Conservation (phyloP, 352 stramenopile species). For the Peronospora farinosa region DNA sequence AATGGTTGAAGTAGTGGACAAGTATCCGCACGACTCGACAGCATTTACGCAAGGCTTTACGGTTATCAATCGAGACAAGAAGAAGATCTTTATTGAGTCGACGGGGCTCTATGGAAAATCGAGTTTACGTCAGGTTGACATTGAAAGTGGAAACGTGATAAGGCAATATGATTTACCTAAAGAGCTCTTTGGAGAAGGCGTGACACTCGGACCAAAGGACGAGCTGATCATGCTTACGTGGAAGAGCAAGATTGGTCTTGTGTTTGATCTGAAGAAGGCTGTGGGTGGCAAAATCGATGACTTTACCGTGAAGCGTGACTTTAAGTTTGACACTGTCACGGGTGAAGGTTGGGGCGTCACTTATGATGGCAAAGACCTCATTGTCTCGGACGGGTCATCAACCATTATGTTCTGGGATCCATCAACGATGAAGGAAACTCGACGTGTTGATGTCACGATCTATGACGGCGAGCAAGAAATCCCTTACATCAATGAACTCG, state of each 20-base stretch:
- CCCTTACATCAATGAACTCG: slow-evolving; percentile 90
- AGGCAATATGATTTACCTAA: slow-evolving; percentile 45
- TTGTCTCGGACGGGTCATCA: slow-evolving; percentile 87
- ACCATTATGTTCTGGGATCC: slow-evolving; percentile 90
- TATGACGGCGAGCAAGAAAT: slow-evolving; percentile 36
- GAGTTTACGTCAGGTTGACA: slow-evolving; percentile 81
- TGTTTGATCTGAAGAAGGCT: slow-evolving; percentile 60
- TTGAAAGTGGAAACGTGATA: slow-evolving; percentile 75
- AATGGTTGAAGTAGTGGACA: slow-evolving; percentile 52
- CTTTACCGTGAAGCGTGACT: slow-evolving; percentile 49
- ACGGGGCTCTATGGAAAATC: slow-evolving; percentile 87
- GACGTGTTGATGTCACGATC: slow-evolving; percentile 62
- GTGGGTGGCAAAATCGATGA: slow-evolving; percentile 18
- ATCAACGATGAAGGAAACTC: slow-evolving; percentile 61
- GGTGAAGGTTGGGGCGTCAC: slow-evolving; percentile 93
- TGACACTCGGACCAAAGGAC: slow-evolving; percentile 61
- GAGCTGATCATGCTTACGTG: slow-evolving; percentile 90
- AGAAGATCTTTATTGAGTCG: slow-evolving; percentile 89
- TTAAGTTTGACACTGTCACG: slow-evolving; percentile 64
- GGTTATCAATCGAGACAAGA: slow-evolving; percentile 41
- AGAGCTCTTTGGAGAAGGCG: slow-evolving; percentile 89
- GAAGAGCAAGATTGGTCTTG: slow-evolving; percentile 82
- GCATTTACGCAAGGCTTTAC: slow-evolving; percentile 85
- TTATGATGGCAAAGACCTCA: slow-evolving; percentile 47
- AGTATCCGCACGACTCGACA: slow-evolving; percentile 69